Evolutionary conservation across 768 basidiomycete species (phyloP), one percentile per base, ranked within the genome.

Genomic region (Lyophyllum shimeji): DNA sequence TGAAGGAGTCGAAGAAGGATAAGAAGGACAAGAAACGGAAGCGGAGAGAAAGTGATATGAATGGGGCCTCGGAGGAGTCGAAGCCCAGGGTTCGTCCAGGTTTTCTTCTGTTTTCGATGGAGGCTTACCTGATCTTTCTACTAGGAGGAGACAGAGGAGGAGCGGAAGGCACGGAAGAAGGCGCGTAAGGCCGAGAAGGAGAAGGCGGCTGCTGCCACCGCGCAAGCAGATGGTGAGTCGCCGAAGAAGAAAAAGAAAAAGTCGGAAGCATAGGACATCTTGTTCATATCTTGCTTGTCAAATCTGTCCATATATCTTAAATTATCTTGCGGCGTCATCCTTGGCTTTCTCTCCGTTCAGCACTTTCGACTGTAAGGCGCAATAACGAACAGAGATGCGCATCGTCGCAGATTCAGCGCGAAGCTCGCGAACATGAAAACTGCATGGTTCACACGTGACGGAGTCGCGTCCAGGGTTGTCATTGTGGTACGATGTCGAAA

Each of bases 121-220:
- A 55, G 21, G 21, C n/a, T 55, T 60, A 43, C 62, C 21, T 40
- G 24, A 33, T 55, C 37, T 53, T 47, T 53, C 17, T 53, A 17
- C 40, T 47, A 84, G 65, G 82, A 77, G 48, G 91, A 94, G 75
- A 90, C 90, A 25, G 88, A 91, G 71, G 89, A 87, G 58, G 90
- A 94, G 70, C 82, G 84, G 56, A 94, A 93, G 72, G 89, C 86
- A 33, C 80, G 77, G 66, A 92, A 86, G 72, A 86, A 86, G 74
- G 89, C 87, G 1, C 77, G 77, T 61, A 91, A 90, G 68, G 91
- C 87, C 15, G 87, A 87, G 67, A 93, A 93, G 70, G 82, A 82
- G 37, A 78, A 80, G 20, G 79, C 77, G 13, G 74, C 70, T 2
- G 78, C 76, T n/a, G n/a, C n/a, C n/a, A n/a, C n/a, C n/a, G n/a